phyloP scores from a whole-genome alignment of 73 alveolate species.

The Paramecium tetraurelia region DNA sequence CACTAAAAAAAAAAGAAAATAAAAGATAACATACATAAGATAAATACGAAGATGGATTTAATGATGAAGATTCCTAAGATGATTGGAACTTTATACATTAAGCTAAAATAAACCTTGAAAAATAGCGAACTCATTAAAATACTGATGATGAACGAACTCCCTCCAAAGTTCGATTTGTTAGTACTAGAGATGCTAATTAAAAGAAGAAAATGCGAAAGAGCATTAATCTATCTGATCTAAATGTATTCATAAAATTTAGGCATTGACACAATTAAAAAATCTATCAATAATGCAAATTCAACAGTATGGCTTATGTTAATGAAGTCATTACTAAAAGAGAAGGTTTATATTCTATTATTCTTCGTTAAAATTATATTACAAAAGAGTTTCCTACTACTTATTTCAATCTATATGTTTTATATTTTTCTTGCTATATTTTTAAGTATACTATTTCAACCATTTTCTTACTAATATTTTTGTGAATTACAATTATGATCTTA shows the following conservation, averaged over 20 bases:
- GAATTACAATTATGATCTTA: background rate
- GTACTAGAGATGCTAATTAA: background rate
- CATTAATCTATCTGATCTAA: background rate
- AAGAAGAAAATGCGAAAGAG: background rate
- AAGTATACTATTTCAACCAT: background rate
- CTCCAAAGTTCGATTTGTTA: conserved; percentile 27
- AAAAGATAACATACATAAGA: background rate
- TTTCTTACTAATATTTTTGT: background rate
- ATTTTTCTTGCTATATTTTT: background rate
- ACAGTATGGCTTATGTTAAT: background rate
- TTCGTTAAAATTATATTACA: background rate
- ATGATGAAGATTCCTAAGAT: conserved; percentile 18
- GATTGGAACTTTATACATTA: conserved; percentile 7
- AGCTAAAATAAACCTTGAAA: conserved; percentile 1
- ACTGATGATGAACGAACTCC: conserved; percentile 29
- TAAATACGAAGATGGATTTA: background rate
- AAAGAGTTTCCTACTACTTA: background rate
- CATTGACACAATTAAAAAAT: background rate
- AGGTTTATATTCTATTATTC: background rate
- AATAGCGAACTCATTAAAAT: background rate
- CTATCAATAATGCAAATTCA: background rate
- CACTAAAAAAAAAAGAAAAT: background rate
- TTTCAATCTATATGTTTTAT: background rate
- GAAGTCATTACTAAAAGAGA: no score
- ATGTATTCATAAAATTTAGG: background rate